Evolutionary conservation across 2,329 filamentous ascomycete species (phyloP).

Genomic region (Penicillium sp.): DNA sequence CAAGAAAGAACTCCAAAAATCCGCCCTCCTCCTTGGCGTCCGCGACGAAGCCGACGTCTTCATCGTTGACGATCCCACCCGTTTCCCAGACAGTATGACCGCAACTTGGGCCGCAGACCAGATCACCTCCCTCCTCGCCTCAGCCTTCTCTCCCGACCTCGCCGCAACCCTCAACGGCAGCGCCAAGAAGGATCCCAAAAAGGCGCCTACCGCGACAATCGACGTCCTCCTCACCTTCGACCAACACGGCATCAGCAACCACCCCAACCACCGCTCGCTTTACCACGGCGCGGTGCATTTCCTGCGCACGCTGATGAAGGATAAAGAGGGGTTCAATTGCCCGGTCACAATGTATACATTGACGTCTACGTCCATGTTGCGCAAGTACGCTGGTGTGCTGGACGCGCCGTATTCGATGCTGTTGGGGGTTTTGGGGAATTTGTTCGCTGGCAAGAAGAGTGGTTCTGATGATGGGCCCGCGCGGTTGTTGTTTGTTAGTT

Average conservation of each 20-base stretch:
- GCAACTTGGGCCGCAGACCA: constrained; percentile 71
- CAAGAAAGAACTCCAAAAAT: constrained; percentile 80
- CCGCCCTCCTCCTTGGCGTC: constrained; percentile 75
- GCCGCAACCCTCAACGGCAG: constrained; percentile 38
- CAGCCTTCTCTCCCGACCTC: constrained; percentile 72
- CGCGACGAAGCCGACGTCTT: constrained; percentile 76
- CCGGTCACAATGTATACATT: constrained; percentile 88
- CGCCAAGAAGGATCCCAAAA: constrained; percentile 37
- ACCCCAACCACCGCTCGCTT: constrained; percentile 92
- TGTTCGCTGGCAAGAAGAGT: constrained; percentile 19
- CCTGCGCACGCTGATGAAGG: constrained; percentile 66
- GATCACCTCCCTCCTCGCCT: constrained; percentile 70
- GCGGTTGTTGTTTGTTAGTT: constrained; percentile 72
- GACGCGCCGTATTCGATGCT: constrained; percentile 75
- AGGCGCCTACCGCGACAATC: constrained; percentile 61
- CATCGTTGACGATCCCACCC: constrained; percentile 75
- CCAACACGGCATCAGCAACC: constrained; percentile 74
- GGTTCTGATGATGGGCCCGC: constrained; percentile 43
- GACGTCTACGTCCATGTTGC: constrained; percentile 68
- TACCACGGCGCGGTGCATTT: constrained; percentile 80
- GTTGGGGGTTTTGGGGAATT: constrained; percentile 52
- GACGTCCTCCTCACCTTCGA: constrained; percentile 93
- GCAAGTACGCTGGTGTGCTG: constrained; percentile 80
- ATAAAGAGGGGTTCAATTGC: constrained; percentile 65
- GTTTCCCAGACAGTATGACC: constrained; percentile 88